Base-by-base conservation (phyloP, 2,329 filamentous ascomycete genomes). In the Bimuria novae-zelandiae region DNA sequence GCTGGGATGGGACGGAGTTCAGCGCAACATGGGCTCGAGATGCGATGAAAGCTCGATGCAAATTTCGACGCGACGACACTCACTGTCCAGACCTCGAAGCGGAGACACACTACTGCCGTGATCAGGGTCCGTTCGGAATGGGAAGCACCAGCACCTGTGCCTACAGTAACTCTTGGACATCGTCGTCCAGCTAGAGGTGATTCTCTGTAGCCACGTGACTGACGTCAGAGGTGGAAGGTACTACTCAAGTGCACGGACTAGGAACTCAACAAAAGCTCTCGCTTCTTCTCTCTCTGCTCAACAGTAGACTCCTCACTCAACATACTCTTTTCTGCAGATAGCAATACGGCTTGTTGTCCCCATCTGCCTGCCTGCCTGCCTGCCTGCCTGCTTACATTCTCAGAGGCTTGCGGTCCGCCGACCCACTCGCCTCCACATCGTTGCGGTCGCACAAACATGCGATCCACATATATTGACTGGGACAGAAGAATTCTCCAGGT, bases 401-500 rank as follows among this genome's bases (percentile, higher is more conserved):
- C n/a, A n/a, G n/a, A n/a, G n/a, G n/a, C n/a, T n/a, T n/a, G 39
- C 22, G 41, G 35, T 44, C 21, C 40, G 27, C 19, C n/a, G 16
- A 33, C 46, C 32, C 16, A 30, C 25, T 51, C 36, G 45, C 49
- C 46, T 51, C 47, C 53, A 59, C 49, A 54, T 22, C 52, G 54
- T 54, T 56, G 49, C 50, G 40, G 43, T 49, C 27, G 50, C 40
- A 54, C 52, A 56, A 51, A 32, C 17, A n/a, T n/a, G n/a, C n/a
- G n/a, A n/a, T n/a, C n/a, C n/a, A n/a, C n/a, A n/a, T 6, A 48
- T 47, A 60, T 56, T 46, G 42, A 56, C 55, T 41, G 55, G 56
- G 62, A 49, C 59, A 52, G 55, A 43, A 56, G 48, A 63, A 64
- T 55, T 58, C 52, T 58, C 56, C 57, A 57, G 51, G 22, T n/a